Base-by-base conservation (phyloP, 2,329 filamentous ascomycete genomes). In the Diaporthe sp. region DNA sequence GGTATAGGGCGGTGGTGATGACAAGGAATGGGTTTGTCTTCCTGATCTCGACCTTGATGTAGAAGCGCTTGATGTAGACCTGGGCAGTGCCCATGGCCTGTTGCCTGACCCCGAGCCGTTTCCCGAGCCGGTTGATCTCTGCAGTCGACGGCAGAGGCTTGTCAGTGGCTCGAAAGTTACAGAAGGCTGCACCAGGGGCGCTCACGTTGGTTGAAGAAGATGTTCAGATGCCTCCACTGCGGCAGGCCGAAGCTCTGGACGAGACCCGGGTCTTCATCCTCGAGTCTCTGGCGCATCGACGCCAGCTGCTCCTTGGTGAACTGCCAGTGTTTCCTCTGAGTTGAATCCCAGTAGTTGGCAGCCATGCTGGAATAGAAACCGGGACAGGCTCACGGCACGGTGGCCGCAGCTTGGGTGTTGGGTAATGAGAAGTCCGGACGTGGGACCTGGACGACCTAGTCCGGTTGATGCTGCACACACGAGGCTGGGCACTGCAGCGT, bases 291-390 rank as follows among this genome's bases (percentile, higher is more conserved):
- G 73, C 96, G 92, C 82, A 94, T 91, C 70, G 93, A 88, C 19
- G 91, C 90, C 70, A 99, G 89, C 81, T 96, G 92, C 76, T 95
- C 92, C 80, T 94, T 93, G 61, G 94, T 93, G 84, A 97, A 98
- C 73, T 94, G 93, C 97, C 97, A 99, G 86, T 94, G 91, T 78
- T 92, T 93, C 78, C 93, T 91, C 85, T 99, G 97, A 35, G 95
- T 97, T 72, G 97, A 98, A 77, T 95, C 93, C 96, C 96, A 99
- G 86, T 96, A 99, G 84, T 96, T 98, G 81, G 96, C 94, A 44
- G 96, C 94, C 96, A 98, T 98, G 70, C 74, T 79, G 72, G 55
- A 37, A 25, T 4, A 78, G 37, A 32, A 77, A 76, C 10, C 73
- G 73, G 3, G 77, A 78, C 71, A 80, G 66, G 68, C 72, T 50